A percentile compares a stretch with the other conserved stretches of the same genome.
Evolutionary conservation across 2,329 filamentous ascomycete species (phyloP).

Genomic region (Penicillium sp.): DNA sequence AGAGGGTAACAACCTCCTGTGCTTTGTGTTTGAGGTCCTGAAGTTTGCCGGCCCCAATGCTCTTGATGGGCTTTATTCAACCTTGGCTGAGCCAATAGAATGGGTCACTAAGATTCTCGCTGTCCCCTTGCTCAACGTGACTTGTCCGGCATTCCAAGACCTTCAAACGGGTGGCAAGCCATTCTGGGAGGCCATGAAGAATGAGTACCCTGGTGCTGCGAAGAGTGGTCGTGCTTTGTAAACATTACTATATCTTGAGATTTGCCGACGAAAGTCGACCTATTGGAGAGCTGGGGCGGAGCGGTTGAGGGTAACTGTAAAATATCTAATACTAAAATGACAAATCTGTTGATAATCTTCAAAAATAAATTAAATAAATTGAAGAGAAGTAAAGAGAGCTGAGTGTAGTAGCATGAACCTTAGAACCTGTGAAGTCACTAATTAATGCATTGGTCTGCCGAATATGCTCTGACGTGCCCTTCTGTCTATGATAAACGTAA

Average conservation of each 20-base stretch:
- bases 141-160: constrained; percentile 32
- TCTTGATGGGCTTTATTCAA: constrained; percentile 28
- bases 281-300: too few relatives aligned
- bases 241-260: background rate
- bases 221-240: constrained; percentile 22
- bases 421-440: too few relatives aligned
- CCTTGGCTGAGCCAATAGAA: constrained; percentile 27
- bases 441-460: too few relatives aligned
- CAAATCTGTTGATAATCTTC: too few relatives aligned
- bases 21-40: constrained; percentile 37
- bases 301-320: too few relatives aligned
- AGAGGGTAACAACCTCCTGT: constrained; percentile 41
- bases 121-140: constrained; percentile 27
- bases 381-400: too few relatives aligned
- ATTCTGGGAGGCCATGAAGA: constrained; percentile 28
- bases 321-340: too few relatives aligned
- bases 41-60: constrained; percentile 33
- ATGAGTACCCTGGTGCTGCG: constrained; percentile 28
- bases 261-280: too few relatives aligned
- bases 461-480: too few relatives aligned
- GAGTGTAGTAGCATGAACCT: too few relatives aligned
- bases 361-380: too few relatives aligned
- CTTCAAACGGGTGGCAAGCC: constrained; percentile 30
- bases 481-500: too few relatives aligned
- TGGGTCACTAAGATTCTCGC: constrained; percentile 28